phyloP scores from a whole-genome alignment of 768 basidiomycete genomes.

The Exsudoporus frostii region DNA sequence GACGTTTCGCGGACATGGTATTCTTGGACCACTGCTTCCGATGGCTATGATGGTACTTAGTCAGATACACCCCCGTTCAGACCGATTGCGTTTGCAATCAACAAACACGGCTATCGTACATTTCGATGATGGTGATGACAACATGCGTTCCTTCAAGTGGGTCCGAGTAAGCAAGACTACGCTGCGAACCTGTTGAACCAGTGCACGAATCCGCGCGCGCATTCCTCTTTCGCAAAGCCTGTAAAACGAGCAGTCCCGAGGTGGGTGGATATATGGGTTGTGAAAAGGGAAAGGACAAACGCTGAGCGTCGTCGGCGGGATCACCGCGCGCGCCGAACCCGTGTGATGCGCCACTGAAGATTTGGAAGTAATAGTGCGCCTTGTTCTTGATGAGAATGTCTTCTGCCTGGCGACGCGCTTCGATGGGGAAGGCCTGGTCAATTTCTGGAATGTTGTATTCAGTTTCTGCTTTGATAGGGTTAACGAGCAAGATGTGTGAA shows the following conservation, averaged over 20 bases:
- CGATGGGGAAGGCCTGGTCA: slow-evolving; percentile 52
- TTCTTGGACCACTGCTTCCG: background rate
- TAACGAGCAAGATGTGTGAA: background rate
- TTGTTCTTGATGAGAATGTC: slow-evolving; percentile 51
- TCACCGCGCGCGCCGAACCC: slow-evolving; percentile 36
- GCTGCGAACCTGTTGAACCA: slow-evolving; percentile 51
- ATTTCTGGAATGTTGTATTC: slow-evolving; percentile 36
- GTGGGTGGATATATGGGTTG: background rate
- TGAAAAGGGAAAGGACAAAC: slow-evolving; percentile 4
- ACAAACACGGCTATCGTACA: slow-evolving; percentile 10
- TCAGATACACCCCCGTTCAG: no score
- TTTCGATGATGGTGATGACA: background rate
- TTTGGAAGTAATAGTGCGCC: slow-evolving; percentile 53
- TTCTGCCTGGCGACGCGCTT: slow-evolving; percentile 53
- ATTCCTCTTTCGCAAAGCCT: slow-evolving; percentile 65
- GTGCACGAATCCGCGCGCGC: slow-evolving; percentile 44
- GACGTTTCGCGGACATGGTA: background rate
- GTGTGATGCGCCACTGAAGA: slow-evolving; percentile 46
- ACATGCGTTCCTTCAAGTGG: background rate
- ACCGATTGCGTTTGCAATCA: background rate
- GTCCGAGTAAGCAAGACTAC: slow-evolving; percentile 4
- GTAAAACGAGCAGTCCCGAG: background rate
- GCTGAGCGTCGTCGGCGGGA: slow-evolving; percentile 23
- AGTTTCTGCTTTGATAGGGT: background rate
- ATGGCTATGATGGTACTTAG: background rate